Evolutionary conservation across 2,329 filamentous ascomycete genomes (phyloP).

Genomic region (Juglanconis juglandina): DNA sequence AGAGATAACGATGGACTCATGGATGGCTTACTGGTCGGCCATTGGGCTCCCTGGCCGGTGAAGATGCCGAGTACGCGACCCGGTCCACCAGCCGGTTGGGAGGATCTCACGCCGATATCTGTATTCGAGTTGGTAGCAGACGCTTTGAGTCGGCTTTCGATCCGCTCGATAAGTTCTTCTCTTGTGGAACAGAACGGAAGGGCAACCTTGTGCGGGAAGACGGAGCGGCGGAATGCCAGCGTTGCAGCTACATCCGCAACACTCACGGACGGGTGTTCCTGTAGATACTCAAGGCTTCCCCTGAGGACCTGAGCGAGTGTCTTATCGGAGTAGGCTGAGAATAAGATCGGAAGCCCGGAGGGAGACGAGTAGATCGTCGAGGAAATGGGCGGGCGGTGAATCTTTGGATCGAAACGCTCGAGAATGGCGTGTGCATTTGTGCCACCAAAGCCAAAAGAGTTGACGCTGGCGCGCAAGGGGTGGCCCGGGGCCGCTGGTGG

Average conservation of each 20-base stretch:
- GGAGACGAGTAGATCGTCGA: too few relatives aligned
- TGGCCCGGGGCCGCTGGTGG: slow-evolving; percentile 15
- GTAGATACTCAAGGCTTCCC: too few relatives aligned
- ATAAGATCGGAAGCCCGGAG: too few relatives aligned
- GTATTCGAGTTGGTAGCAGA: neutral
- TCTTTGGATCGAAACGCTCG: neutral
- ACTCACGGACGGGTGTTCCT: too few relatives aligned
- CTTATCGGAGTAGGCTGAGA: too few relatives aligned
- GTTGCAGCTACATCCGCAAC: too few relatives aligned
- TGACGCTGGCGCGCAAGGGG: neutral
- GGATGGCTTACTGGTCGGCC: slow-evolving; percentile 26
- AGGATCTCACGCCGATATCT: neutral
- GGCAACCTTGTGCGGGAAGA: too few relatives aligned
- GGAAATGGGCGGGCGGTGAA: neutral
- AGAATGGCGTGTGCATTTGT: neutral
- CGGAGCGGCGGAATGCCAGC: too few relatives aligned
- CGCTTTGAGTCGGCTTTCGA: too few relatives aligned
- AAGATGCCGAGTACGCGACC: slow-evolving; percentile 21
- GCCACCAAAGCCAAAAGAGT: slow-evolving; percentile 5
- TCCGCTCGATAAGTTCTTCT: too few relatives aligned
- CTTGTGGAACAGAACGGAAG: too few relatives aligned
- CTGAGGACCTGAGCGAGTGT: too few relatives aligned
- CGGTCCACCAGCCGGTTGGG: neutral
- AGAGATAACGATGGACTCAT: slow-evolving; percentile 27
- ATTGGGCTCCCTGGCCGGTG: slow-evolving; percentile 33